Evolutionary conservation across 192 early-diverging fungal species (phyloP).

Genomic region (Podochytrium sp.): DNA sequence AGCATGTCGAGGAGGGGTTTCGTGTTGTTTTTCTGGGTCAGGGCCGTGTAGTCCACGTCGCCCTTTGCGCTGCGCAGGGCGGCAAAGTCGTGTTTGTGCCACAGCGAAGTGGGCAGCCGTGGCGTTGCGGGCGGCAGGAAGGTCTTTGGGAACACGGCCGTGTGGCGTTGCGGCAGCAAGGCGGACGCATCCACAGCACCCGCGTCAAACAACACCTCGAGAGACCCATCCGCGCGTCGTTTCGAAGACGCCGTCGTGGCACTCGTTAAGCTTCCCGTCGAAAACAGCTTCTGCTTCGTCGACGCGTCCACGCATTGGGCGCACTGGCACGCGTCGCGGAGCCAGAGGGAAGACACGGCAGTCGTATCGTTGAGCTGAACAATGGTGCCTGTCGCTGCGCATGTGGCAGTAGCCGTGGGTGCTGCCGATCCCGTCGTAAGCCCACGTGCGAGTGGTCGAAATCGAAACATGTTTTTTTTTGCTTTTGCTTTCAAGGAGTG

Average conservation of each 20-base stretch:
- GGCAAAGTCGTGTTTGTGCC: constrained; percentile 36
- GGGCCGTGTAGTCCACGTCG: constrained; percentile 13
- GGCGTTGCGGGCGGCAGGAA: not conserved
- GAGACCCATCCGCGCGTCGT: not conserved
- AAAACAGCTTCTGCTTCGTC: constrained; percentile 61
- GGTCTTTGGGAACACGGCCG: not conserved
- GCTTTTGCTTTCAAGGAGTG: too few species aligned
- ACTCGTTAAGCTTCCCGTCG: constrained; percentile 41
- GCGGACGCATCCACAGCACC: not conserved
- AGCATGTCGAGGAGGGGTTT: constrained; percentile 58
- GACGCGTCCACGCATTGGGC: constrained; percentile 50
- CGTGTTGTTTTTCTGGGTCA: constrained; percentile 56
- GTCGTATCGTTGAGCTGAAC: too few species aligned
- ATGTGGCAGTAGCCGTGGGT: too few species aligned
- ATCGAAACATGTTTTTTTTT: too few species aligned
- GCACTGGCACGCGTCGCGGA: constrained; percentile 62
- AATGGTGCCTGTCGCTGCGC: too few species aligned
- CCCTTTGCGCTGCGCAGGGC: not conserved
- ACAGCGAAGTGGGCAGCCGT: constrained; percentile 9
- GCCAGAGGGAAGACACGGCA: constrained; percentile 39
- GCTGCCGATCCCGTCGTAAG: too few species aligned
- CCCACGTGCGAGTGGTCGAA: too few species aligned
- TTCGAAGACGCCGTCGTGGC: not conserved
- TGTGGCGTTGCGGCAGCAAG: not conserved
- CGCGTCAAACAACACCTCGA: not conserved